Conservation (phyloP, 345 rosid species). For the Hibiscus syriacus region DNA sequence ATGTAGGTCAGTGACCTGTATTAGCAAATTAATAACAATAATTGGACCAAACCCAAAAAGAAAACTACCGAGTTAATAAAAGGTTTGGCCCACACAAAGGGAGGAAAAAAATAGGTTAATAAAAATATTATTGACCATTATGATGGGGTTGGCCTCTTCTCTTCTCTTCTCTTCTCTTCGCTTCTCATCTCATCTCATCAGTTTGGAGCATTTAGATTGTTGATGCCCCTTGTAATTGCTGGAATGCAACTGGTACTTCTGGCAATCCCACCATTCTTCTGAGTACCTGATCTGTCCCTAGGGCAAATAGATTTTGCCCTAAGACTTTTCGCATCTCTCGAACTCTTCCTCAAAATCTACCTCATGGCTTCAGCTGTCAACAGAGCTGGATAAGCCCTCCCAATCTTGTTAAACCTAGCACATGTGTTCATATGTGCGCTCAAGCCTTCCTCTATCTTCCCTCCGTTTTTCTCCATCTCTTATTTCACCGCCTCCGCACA, state of each 20-base stretch:
- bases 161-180: too few species aligned
- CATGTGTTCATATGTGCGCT: conserved; percentile 67
- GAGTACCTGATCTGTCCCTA: conserved; percentile 28
- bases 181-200: too few species aligned
- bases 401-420: conserved; percentile 67
- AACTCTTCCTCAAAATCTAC: conserved; percentile 51
- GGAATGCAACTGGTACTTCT: conserved; percentile 91
- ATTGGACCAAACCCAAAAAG: background rate
- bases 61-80: background rate
- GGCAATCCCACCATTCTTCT: conserved; percentile 36
- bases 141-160: background rate
- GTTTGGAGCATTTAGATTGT: conserved; percentile 9
- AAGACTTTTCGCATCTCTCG: conserved; percentile 10
- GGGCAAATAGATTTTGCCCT: conserved; percentile 25
- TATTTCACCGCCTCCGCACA: conserved; percentile 88
- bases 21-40: too few species aligned
- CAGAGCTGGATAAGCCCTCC: conserved; percentile 71
- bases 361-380: conserved; percentile 87
- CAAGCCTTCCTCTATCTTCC: conserved; percentile 49
- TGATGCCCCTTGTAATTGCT: conserved; percentile 58
- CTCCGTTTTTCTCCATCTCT: conserved; percentile 62
- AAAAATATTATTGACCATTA: background rate
- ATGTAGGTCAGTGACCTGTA: too few species aligned
- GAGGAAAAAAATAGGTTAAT: background rate
- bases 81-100: background rate